These are phyloP conservation scores for Candida rishiriensis DNA, from an alignment of 805 yeast species.

Conservation along the genomic window DNA sequence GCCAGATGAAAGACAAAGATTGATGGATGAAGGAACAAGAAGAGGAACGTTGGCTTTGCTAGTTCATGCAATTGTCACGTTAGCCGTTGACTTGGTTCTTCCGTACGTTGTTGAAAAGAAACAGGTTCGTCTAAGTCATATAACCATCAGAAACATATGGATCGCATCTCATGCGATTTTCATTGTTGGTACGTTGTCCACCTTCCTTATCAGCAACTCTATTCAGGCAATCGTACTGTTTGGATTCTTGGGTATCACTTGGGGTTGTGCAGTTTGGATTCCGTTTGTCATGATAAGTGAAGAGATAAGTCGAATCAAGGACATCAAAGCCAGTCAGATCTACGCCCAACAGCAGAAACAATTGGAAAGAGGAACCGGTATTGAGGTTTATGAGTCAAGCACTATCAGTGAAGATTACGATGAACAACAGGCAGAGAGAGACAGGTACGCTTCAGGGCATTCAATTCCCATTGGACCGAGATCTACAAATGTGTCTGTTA, in stretches of 20 bases:
- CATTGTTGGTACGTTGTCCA: slow-evolving; percentile 41
- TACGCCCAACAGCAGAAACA: slow-evolving; percentile 14
- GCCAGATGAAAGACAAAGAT: slow-evolving; percentile 28
- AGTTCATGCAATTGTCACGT: slow-evolving; percentile 43
- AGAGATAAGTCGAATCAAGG: slow-evolving; percentile 49
- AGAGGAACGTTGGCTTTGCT: slow-evolving; percentile 50
- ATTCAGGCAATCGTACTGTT: slow-evolving; percentile 43
- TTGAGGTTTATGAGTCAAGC: too few relatives aligned
- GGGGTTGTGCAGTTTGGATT: slow-evolving; percentile 67
- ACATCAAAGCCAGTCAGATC: slow-evolving; percentile 34
- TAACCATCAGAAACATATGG: slow-evolving; percentile 42
- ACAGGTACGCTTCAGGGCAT: slow-evolving; percentile 3
- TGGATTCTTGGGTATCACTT: slow-evolving; percentile 52
- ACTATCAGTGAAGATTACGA: neutral
- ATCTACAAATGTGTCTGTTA: slow-evolving; percentile 2
- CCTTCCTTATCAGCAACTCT: slow-evolving; percentile 41
- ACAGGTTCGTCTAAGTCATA: slow-evolving; percentile 1
- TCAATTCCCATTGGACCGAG: slow-evolving; percentile 6
- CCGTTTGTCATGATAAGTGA: slow-evolving; percentile 61
- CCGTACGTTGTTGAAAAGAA: slow-evolving; percentile 36
- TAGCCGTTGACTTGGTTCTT: slow-evolving; percentile 38
- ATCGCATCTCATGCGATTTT: slow-evolving; percentile 45
- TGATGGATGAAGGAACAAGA: slow-evolving; percentile 45
- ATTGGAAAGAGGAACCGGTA: neutral
- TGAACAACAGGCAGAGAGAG: neutral